phyloP scores from a whole-genome alignment of 2,329 filamentous ascomycete genomes.

The Mycosphaerelloides madeirae region DNA sequence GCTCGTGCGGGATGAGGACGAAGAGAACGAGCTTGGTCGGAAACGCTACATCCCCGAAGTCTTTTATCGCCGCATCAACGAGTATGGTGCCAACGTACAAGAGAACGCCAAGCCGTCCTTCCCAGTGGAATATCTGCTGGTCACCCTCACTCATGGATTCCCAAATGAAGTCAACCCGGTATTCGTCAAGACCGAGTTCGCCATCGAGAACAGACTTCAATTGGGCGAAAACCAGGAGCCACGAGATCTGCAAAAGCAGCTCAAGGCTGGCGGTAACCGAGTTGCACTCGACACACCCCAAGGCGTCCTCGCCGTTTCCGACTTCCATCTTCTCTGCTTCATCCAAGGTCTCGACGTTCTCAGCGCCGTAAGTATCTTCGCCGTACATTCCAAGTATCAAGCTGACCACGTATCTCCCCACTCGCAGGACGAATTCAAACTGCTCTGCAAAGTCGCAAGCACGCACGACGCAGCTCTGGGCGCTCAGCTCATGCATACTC shows the following conservation, averaged over 20 bases:
- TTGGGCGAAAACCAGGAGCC: constrained; percentile 83
- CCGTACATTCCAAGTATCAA: too few relatives aligned
- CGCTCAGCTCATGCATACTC: constrained; percentile 76
- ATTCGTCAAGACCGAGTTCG: constrained; percentile 74
- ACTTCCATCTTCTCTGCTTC: constrained; percentile 92
- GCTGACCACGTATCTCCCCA: constrained; percentile 15
- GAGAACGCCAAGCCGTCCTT: constrained; percentile 96
- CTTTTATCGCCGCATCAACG: constrained; percentile 92
- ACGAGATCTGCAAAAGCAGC: constrained; percentile 59
- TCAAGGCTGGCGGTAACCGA: constrained; percentile 55
- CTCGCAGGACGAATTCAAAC: constrained; percentile 75
- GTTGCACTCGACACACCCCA: constrained; percentile 54
- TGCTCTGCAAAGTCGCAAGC: constrained; percentile 80
- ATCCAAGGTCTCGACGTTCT: constrained; percentile 75
- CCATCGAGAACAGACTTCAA: constrained; percentile 84
- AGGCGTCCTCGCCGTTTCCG: constrained; percentile 68
- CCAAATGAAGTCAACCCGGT: constrained; percentile 60
- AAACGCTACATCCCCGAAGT: constrained; percentile 94
- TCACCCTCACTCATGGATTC: constrained; percentile 95
- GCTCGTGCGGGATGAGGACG: constrained; percentile 89
- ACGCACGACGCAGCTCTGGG: constrained; percentile 75
- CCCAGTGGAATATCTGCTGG: constrained; percentile 91
- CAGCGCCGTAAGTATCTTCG: constrained; percentile 61
- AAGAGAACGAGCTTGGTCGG: constrained; percentile 64
- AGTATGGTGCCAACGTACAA: constrained; percentile 93